Evolutionary conservation across 768 basidiomycete genomes (phyloP).

Genomic region (Suillus subaureus): DNA sequence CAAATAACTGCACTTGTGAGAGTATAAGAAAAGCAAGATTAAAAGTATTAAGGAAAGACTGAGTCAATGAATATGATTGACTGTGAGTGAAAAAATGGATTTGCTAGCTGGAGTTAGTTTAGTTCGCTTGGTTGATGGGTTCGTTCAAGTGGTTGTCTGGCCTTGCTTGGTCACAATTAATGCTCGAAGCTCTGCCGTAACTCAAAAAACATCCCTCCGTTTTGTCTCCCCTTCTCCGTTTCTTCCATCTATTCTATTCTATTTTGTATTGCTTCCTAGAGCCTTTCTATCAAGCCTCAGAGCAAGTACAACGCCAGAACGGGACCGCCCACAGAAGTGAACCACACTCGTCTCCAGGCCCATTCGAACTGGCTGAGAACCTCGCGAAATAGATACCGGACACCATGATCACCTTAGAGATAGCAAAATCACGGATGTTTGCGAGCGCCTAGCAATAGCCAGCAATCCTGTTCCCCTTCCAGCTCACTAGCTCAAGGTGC

Average conservation of each 20-base stretch:
- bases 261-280: background rate
- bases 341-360: background rate
- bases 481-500: background rate
- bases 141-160: slow-evolving; percentile 8
- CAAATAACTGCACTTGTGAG: background rate
- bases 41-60: slow-evolving; percentile 19
- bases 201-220: background rate
- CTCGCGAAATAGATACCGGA: background rate
- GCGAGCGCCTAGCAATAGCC: background rate
- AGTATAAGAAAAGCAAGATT: slow-evolving; percentile 5
- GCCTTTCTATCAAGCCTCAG: background rate
- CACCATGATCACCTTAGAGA: background rate
- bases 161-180: slow-evolving; percentile 6
- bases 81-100: slow-evolving; percentile 20
- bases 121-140: background rate
- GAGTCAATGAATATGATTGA: slow-evolving; percentile 15
- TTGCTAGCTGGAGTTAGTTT: slow-evolving; percentile 6
- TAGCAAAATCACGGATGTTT: slow-evolving; percentile 1
- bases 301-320: slow-evolving; percentile 4
- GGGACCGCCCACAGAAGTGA: background rate
- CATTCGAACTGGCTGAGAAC: slow-evolving; percentile 2
- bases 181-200: slow-evolving; percentile 6
- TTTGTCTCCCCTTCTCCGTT: slow-evolving; percentile 6
- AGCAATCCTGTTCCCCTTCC: background rate
- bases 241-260: background rate